Evolutionary conservation across 2,329 filamentous ascomycete species (phyloP).

Genomic region (Blumeria graminis): DNA sequence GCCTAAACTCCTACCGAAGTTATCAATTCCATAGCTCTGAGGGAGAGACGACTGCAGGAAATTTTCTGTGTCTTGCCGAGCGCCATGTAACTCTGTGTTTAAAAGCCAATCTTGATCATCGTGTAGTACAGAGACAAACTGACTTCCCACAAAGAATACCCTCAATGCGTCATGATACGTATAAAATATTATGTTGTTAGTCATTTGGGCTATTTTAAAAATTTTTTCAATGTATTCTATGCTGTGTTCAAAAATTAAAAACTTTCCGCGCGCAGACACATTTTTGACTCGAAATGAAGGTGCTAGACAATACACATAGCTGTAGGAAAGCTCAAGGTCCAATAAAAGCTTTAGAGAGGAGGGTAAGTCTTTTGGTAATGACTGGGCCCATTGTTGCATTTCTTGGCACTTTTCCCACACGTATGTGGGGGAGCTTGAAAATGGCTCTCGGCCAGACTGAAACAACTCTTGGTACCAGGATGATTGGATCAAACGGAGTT

Average conservation of each 20-base stretch:
- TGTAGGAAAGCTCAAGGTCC: constrained; percentile 73
- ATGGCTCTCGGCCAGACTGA: constrained; percentile 46
- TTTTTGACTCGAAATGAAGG: constrained; percentile 51
- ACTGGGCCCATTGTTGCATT: constrained; percentile 60
- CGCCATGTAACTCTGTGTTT: constrained; percentile 15
- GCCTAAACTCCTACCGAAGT: constrained; percentile 28
- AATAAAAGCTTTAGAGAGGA: constrained; percentile 50
- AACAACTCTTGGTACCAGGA: constrained; percentile 76
- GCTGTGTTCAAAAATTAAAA: constrained; percentile 66
- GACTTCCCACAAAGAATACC: constrained; percentile 49
- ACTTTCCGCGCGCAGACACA: constrained; percentile 52
- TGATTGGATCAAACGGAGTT: constrained; percentile 66
- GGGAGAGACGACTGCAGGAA: constrained; percentile 29
- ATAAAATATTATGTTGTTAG: constrained; percentile 39
- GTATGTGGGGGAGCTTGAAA: constrained; percentile 43
- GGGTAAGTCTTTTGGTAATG: constrained; percentile 42
- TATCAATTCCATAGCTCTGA: constrained; percentile 20
- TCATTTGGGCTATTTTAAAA: constrained; percentile 37
- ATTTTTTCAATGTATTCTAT: constrained; percentile 61
- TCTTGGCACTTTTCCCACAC: constrained; percentile 54
- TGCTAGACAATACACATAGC: constrained; percentile 70
- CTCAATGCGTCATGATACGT: constrained; percentile 76
- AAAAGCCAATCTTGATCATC: constrained; percentile 32
- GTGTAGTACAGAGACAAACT: constrained; percentile 35
- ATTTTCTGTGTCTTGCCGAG: constrained; percentile 12